Percentiles rank a stretch among this genome's conserved stretches.
phyloP scores from a whole-genome alignment of 192 early-diverging fungal species.

The Linnemannia zychae region DNA sequence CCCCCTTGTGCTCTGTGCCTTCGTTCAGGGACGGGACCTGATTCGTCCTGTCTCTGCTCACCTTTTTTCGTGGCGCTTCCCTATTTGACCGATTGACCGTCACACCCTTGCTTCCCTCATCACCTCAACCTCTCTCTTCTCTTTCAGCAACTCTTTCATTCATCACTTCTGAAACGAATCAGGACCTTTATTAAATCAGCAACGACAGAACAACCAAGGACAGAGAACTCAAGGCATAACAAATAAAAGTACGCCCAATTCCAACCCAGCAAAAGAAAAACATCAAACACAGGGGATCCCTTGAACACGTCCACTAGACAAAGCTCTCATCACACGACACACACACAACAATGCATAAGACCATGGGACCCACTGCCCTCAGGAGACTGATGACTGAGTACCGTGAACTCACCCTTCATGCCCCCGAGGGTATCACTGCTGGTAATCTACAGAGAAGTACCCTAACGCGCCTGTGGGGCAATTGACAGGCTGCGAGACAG shows the following conservation, averaged over 20 bases:
- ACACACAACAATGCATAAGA: slow-evolving; percentile 36
- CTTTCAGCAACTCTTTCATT: neutral
- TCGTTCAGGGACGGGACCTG: neutral
- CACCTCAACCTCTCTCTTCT: neutral
- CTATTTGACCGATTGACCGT: neutral
- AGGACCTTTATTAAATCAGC: neutral
- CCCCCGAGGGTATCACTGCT: slow-evolving; percentile 95
- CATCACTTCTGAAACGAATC: neutral
- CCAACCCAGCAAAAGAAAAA: neutral
- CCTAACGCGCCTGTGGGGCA: neutral
- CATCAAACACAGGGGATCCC: neutral
- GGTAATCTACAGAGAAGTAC: slow-evolving; percentile 59
- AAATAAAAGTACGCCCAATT: too few relatives aligned
- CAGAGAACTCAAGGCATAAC: neutral
- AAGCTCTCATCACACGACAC: neutral
- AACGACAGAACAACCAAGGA: neutral
- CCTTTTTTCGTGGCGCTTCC: neutral
- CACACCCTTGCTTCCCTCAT: neutral
- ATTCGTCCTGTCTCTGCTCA: neutral
- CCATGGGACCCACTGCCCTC: slow-evolving; percentile 80
- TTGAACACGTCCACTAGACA: too few relatives aligned
- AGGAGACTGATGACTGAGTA: slow-evolving; percentile 96
- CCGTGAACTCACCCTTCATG: slow-evolving; percentile 88
- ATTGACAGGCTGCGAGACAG: neutral
- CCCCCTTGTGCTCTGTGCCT: neutral